Evolutionary conservation across 495 filamentous ascomycete genomes (phyloP), one percentile per base, ranked within the genome.

Genomic region (Penicillium paxilli): DNA sequence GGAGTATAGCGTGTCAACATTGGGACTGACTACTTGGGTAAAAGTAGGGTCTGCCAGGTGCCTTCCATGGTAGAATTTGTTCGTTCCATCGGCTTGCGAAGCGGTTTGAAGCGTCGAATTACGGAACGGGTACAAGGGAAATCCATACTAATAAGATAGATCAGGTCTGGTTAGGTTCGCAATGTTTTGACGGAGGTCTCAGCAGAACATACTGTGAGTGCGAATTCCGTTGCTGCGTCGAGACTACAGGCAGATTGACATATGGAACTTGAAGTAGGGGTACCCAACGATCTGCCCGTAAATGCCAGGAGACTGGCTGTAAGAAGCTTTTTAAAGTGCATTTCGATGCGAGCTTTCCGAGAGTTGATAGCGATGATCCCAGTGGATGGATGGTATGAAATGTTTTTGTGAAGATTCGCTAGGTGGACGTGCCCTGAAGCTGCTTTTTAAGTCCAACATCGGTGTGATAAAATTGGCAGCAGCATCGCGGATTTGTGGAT

Each of bases 1-100:
- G n/a, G 50, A 52, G 24, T 52, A 52, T 21, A 52, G 21, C 6
- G 50, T 52, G 16, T 52, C 50, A 17, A 52, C 38, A 45, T 52
- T 52, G 2, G 50, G 50, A 14, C 50, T 35, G 11, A 52, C 50
- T 22, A 52, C 24, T 14, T 25, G 17, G 7, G 24, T 6, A 12
- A 19, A 26, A 9, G 5, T 19, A 7, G 49, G 16, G 12, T 16
- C 26, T 11, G 49, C 33, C 9, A 44, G 32, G 5, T 42, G 12
- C 26, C 49, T 49, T 25, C 19, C 30, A 21, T 35, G 30, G 4
- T 35, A 20, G 47, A 33, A 49, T 10, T 9, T 24, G 22, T 46
- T 46, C 22, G 44, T 46, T 22, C 20, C 44, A 46, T 46, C 26
- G 20, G 22, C 22, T n/a, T 11, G 8, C n/a, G 6, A 4, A 6